Evolutionary conservation across 23 red algal genomes (phyloP).

Genomic region (Gracilaria domingensis): DNA sequence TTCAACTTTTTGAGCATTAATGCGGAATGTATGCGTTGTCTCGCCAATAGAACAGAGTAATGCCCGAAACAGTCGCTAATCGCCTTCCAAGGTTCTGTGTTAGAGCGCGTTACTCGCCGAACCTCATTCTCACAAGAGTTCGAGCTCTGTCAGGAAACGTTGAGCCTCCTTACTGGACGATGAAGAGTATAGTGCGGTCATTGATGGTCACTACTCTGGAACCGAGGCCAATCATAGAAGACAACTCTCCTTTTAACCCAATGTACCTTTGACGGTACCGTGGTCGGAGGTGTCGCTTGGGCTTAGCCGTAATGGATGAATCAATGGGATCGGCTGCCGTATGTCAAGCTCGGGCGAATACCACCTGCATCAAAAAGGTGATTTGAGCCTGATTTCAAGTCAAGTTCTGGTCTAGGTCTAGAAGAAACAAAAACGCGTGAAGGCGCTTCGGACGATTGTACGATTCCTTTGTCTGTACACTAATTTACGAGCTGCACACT

Average conservation of each 20-base stretch:
- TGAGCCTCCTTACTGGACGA: neutral
- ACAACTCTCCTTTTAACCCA: neutral
- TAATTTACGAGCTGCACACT: neutral
- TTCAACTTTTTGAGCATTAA: too few species aligned
- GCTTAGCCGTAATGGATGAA: too few species aligned
- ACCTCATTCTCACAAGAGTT: too few species aligned
- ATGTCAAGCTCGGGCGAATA: neutral
- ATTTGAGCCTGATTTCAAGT: neutral
- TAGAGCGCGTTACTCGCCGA: too few species aligned
- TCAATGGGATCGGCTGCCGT: too few species aligned
- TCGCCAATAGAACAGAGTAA: too few species aligned
- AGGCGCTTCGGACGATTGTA: neutral
- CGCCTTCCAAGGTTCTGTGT: too few species aligned
- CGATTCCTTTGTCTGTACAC: slow-evolving; percentile 15
- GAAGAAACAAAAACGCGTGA: neutral
- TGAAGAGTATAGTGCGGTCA: neutral
- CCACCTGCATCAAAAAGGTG: neutral
- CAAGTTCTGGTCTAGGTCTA: neutral
- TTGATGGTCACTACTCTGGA: neutral
- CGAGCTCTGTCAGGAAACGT: neutral
- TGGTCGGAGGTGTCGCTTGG: neutral
- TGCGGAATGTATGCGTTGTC: too few species aligned
- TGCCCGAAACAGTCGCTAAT: too few species aligned
- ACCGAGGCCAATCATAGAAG: neutral
- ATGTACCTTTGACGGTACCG: neutral